phyloP scores from a whole-genome alignment of 306 rosid genomes.

The Fragaria vesca region DNA sequence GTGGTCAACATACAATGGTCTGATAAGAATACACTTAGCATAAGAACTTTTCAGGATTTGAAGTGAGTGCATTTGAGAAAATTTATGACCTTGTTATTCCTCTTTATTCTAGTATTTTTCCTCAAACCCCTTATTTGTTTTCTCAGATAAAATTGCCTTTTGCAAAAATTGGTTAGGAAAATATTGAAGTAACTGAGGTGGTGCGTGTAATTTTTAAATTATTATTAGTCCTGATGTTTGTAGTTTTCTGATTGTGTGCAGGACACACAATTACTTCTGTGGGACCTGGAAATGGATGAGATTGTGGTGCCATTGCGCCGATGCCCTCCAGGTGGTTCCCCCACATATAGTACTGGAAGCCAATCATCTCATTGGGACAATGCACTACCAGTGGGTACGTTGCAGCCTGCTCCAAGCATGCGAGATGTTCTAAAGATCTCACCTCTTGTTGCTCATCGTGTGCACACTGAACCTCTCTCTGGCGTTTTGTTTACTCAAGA shows the following conservation, averaged over 20 bases:
- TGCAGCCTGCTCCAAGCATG: conserved; percentile 94
- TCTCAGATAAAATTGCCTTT: not conserved
- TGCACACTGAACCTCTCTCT: conserved; percentile 90
- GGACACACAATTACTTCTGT: conserved; percentile 94
- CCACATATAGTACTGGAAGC: conserved; percentile 84
- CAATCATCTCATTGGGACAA: conserved; percentile 96
- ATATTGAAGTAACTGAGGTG: not conserved
- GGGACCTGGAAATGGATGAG: conserved; percentile 94
- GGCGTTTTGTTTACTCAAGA: conserved; percentile 81
- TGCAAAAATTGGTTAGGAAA: not conserved
- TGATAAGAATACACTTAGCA: not conserved
- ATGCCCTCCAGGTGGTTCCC: conserved; percentile 87
- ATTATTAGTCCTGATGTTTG: not conserved
- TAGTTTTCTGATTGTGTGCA: conserved; percentile 24
- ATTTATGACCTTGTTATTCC: not conserved
- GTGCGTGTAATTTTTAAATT: not conserved
- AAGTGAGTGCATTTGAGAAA: not conserved
- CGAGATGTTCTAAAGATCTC: conserved; percentile 84
- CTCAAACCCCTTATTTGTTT: not conserved
- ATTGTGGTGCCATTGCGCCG: conserved; percentile 87
- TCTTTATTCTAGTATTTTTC: not conserved
- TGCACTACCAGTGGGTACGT: conserved; percentile 66
- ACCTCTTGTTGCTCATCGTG: conserved; percentile 81
- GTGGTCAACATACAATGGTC: not conserved
- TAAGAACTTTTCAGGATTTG: not conserved